phyloP scores from a whole-genome alignment of 495 filamentous ascomycete genomes.

The Usnea hakonensis region DNA sequence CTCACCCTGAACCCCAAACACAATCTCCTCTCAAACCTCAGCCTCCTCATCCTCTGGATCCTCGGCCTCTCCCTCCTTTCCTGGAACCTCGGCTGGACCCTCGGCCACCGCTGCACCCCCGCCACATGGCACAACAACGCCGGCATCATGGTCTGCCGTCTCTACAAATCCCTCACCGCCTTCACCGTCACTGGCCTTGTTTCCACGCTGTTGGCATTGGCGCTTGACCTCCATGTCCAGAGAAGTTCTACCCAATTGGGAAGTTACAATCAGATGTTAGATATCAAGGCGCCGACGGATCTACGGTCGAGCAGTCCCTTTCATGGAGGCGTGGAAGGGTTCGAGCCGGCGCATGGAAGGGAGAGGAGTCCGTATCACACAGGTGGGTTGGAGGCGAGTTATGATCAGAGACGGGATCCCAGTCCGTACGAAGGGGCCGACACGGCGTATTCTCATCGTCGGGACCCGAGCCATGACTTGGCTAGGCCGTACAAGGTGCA shows the following conservation, averaged over 20 bases:
- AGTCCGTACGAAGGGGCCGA: background rate
- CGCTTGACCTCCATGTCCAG: slow-evolving; percentile 20
- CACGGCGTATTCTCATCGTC: slow-evolving; percentile 2
- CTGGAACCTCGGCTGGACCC: slow-evolving; percentile 50
- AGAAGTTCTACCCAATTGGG: slow-evolving; percentile 8
- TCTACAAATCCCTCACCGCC: slow-evolving; percentile 60
- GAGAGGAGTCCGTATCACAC: background rate
- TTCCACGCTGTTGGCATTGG: slow-evolving; percentile 15
- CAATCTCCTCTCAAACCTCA: slow-evolving; percentile 46
- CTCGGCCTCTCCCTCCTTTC: slow-evolving; percentile 48
- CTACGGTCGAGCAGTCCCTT: slow-evolving; percentile 9
- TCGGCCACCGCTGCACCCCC: slow-evolving; percentile 49
- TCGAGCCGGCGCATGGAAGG: background rate
- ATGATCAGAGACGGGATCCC: background rate
- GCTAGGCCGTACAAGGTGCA: slow-evolving; percentile 22
- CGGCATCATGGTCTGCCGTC: slow-evolving; percentile 52
- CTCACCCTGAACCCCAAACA: slow-evolving; percentile 49
- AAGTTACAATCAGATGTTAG: slow-evolving; percentile 22
- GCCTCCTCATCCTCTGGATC: slow-evolving; percentile 49
- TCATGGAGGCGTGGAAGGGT: background rate
- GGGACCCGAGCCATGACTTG: slow-evolving; percentile 9
- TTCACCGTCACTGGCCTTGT: slow-evolving; percentile 48
- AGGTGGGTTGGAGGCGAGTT: background rate
- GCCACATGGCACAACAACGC: slow-evolving; percentile 49
- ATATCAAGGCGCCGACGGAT: slow-evolving; percentile 15